Percentiles rank a stretch among this genome's conserved stretches.
phyloP scores from a whole-genome alignment of 225 moss, liverwort and hornwort species.

The Physcomitrellopsis africana region DNA sequence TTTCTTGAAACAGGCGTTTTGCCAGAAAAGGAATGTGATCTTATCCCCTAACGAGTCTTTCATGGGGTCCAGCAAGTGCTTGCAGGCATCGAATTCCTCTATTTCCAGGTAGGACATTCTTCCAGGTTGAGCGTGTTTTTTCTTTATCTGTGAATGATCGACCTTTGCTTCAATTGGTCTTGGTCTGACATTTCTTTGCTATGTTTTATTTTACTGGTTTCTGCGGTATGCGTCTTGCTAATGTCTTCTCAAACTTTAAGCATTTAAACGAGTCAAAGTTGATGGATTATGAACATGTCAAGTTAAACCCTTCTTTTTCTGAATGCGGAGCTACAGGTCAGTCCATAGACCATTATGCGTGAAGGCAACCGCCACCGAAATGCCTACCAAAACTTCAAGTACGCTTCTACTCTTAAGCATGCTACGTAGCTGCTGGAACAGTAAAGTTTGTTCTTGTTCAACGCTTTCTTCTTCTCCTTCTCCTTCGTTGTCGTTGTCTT shows the following conservation, averaged over 20 bases:
- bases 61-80: conserved; percentile 15
- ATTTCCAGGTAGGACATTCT: conserved; percentile 11
- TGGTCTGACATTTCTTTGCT: too few relatives aligned
- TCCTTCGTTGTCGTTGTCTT: too few relatives aligned
- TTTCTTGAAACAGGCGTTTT: conserved; percentile 6
- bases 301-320: background rate
- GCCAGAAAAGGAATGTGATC: conserved; percentile 12
- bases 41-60: conserved; percentile 18
- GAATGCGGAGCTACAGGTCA: conserved; percentile 21
- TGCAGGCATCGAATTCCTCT: conserved; percentile 17
- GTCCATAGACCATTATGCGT: conserved; percentile 19
- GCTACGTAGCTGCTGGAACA: background rate
- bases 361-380: conserved; percentile 34
- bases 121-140: background rate
- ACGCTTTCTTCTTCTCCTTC: background rate
- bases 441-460: background rate
- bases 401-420: background rate
- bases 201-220: background rate
- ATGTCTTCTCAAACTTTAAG: background rate
- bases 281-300: background rate
- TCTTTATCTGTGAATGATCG: background rate
- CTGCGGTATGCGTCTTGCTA: background rate
- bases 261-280: background rate
- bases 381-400: conserved; percentile 30
- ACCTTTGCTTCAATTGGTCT: background rate